Conservation (phyloP, 2,329 filamentous ascomycete genomes). For the Lachnellula hyalina region DNA sequence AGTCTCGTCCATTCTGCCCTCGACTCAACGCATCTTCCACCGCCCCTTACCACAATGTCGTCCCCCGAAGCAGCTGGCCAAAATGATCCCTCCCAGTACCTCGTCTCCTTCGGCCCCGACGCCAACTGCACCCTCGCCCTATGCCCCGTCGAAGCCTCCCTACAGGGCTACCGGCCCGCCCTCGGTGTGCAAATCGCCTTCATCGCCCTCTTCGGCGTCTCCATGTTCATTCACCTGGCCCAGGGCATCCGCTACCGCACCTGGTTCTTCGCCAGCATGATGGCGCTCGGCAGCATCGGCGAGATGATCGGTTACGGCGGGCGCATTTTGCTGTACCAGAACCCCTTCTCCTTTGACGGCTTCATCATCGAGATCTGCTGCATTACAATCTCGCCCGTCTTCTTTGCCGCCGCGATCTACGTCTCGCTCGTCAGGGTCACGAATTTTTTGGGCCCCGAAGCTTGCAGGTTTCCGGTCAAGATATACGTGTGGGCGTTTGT, state of each 20-base stretch:
- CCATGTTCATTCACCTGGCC: constrained; percentile 36
- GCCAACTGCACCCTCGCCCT: constrained; percentile 28
- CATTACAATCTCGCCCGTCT: constrained; percentile 34
- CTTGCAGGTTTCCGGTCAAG: constrained; percentile 32
- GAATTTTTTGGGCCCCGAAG: constrained; percentile 14
- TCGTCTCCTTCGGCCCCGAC: constrained; percentile 7
- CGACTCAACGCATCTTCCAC: constrained; percentile 2
- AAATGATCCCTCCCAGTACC: constrained; percentile 4
- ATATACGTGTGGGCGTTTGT: constrained; percentile 53
- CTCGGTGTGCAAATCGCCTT: constrained; percentile 51
- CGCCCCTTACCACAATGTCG: constrained; percentile 1
- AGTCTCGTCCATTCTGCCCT: constrained; percentile 4
- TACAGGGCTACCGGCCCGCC: constrained; percentile 49
- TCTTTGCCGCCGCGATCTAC: constrained; percentile 57
- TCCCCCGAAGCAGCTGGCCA: too few species aligned
- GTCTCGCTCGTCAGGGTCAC: constrained; percentile 43
- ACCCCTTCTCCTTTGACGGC: constrained; percentile 44
- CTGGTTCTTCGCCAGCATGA: constrained; percentile 45
- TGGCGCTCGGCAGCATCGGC: constrained; percentile 42
- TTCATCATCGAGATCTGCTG: constrained; percentile 45
- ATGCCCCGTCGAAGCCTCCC: constrained; percentile 29
- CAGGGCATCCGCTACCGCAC: constrained; percentile 45
- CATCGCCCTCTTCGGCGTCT: constrained; percentile 42
- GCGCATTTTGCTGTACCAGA: constrained; percentile 43
- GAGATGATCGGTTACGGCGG: constrained; percentile 52